Percentiles rank a stretch among this genome's conserved stretches.
Conservation (phyloP, 768 basidiomycete genomes). For the Agrocybe praecox region DNA sequence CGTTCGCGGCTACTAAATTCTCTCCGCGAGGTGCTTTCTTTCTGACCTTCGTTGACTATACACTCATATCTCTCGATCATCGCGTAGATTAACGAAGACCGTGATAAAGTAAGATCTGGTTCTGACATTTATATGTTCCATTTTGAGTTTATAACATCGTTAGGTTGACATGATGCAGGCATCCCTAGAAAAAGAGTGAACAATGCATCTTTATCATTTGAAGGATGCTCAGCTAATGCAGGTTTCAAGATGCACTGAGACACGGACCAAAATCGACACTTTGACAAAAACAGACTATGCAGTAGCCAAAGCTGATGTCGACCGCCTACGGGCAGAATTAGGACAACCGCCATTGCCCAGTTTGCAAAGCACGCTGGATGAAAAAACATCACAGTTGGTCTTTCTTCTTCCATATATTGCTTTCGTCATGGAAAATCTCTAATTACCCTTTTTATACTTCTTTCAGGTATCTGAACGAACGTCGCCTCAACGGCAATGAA, state of each 20-base stretch:
- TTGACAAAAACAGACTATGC: constrained; percentile 81
- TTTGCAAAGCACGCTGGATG: constrained; percentile 74
- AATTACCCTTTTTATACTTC: neutral
- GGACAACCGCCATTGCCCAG: constrained; percentile 76
- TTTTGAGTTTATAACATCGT: constrained; percentile 2
- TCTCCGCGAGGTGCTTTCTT: constrained; percentile 60
- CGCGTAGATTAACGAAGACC: constrained; percentile 74
- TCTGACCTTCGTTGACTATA: neutral
- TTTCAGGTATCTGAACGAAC: constrained; percentile 63
- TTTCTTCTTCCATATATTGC: constrained; percentile 3
- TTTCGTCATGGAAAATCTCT: neutral
- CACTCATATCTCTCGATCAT: constrained; percentile 1
- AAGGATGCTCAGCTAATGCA: constrained; percentile 1
- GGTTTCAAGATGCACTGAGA: constrained; percentile 57
- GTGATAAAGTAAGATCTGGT: constrained; percentile 56
- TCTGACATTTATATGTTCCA: neutral
- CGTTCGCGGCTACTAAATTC: constrained; percentile 66
- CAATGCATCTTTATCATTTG: constrained; percentile 8
- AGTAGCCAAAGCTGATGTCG: constrained; percentile 74
- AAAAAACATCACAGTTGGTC: constrained; percentile 58
- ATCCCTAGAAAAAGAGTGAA: constrained; percentile 71
- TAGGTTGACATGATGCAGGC: constrained; percentile 71
- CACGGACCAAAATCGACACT: constrained; percentile 63
- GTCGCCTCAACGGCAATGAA: constrained; percentile 55
- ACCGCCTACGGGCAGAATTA: constrained; percentile 72